Evolutionary conservation across 2,329 filamentous ascomycete genomes (phyloP).

Genomic region (Scytalidium lignicola): DNA sequence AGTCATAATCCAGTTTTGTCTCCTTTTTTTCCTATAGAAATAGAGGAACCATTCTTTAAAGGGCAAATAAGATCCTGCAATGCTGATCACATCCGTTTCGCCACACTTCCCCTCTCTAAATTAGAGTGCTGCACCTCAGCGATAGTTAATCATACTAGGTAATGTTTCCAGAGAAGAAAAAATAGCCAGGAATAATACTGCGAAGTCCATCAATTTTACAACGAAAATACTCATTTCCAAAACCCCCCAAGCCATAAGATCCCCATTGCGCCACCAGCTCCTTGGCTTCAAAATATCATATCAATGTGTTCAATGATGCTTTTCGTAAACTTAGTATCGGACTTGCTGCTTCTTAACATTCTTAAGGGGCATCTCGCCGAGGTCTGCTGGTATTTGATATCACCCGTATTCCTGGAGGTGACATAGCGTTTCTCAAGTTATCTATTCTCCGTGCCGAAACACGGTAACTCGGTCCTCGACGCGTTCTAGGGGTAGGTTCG

Average conservation of each 20-base stretch:
- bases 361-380: background rate
- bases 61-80: background rate
- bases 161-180: background rate
- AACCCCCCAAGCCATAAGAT: background rate
- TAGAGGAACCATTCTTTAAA: background rate
- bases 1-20: background rate
- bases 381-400: background rate
- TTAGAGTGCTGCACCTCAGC: background rate
- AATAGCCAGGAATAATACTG: background rate
- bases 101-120: background rate
- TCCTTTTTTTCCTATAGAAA: background rate
- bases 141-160: background rate
- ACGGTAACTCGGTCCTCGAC: conserved; percentile 18
- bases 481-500: conserved; percentile 14
- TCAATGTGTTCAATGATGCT: background rate
- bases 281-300: background rate
- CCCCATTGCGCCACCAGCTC: background rate
- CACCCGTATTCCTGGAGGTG: background rate
- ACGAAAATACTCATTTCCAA: background rate
- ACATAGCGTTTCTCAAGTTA: background rate
- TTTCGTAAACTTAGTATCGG: background rate
- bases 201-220: background rate
- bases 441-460: conserved; percentile 13
- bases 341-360: background rate
- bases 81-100: background rate